These are phyloP conservation scores for Geotrichum australiense DNA, from an alignment of 1,139 yeast genomes.

Conservation along the genomic window DNA sequence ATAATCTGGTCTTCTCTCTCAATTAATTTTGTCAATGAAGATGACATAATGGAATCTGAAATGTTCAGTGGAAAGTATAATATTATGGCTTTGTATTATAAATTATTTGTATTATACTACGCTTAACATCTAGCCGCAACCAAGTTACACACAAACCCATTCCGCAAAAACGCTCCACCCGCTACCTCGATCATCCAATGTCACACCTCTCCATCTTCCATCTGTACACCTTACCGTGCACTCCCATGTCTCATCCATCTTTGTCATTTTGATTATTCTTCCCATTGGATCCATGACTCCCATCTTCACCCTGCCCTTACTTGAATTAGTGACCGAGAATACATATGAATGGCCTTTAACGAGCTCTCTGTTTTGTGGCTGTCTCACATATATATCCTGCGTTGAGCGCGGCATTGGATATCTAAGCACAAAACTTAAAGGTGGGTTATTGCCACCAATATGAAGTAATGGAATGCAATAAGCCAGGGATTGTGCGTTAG, in stretches of 20 bases:
- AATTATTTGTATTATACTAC: no score
- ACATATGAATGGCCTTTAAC: constrained; percentile 51
- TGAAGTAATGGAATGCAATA: constrained; percentile 59
- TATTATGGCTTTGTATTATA: no score
- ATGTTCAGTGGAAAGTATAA: no score
- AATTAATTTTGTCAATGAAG: no score
- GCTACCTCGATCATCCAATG: constrained; percentile 67
- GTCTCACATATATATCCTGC: constrained; percentile 71
- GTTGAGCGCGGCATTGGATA: constrained; percentile 23
- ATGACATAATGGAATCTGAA: no score
- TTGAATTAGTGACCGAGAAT: constrained; percentile 43
- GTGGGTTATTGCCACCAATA: constrained; percentile 54
- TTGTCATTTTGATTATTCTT: constrained; percentile 52
- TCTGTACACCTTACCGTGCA: constrained; percentile 16
- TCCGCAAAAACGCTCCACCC: constrained; percentile 74
- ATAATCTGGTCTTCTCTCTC: no score
- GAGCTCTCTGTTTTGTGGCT: constrained; percentile 71
- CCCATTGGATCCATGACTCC: constrained; percentile 84
- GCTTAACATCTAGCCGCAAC: no score
- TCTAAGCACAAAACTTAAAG: constrained; percentile 36
- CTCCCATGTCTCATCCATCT: constrained; percentile 4
- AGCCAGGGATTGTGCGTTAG: constrained; percentile 58
- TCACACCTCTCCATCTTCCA: constrained; percentile 80
- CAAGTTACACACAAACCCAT: constrained; percentile 1
- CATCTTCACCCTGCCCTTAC: constrained; percentile 35